A percentile compares a stretch with the other conserved stretches of the same genome.
Evolutionary conservation across 2,329 filamentous ascomycete species (phyloP).

Genomic region (Fusarium longipes): DNA sequence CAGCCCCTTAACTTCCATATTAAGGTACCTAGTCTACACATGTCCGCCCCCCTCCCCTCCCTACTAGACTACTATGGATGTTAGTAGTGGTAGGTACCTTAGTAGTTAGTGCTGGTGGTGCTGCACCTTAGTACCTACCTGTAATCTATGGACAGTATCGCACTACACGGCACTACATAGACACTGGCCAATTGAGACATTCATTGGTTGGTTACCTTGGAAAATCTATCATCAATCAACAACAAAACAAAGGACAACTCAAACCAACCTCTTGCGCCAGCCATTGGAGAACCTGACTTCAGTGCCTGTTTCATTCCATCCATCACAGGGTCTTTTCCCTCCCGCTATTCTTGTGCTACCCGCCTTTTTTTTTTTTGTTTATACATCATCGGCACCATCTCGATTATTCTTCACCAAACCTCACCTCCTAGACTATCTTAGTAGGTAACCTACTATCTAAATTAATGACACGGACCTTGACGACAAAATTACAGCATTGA

Average conservation of each 20-base stretch:
- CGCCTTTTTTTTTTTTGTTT: not conserved
- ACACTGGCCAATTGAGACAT: constrained; percentile 17
- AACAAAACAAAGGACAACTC: constrained; percentile 35
- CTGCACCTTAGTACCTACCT: too few relatives aligned
- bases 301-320: constrained; percentile 35
- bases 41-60: constrained; percentile 17
- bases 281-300: constrained; percentile 8
- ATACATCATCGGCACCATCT: constrained; percentile 3
- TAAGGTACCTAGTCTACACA: not conserved
- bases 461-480: not conserved
- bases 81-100: too few relatives aligned
- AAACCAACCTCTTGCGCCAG: constrained; percentile 25
- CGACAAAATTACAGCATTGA: constrained; percentile 6
- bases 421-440: too few relatives aligned
- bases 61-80: constrained; percentile 17
- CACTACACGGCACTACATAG: constrained; percentile 1
- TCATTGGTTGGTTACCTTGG: constrained; percentile 20
- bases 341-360: not conserved
- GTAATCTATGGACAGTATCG: not conserved
- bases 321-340: constrained; percentile 24
- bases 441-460: too few relatives aligned
- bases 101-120: too few relatives aligned
- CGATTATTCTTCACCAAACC: not conserved
- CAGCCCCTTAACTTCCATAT: constrained; percentile 25
- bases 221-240: constrained; percentile 29